These are phyloP conservation scores for Scheffersomyces segobiensis DNA, from an alignment of 1,139 yeast genomes.

Conservation along the genomic window DNA sequence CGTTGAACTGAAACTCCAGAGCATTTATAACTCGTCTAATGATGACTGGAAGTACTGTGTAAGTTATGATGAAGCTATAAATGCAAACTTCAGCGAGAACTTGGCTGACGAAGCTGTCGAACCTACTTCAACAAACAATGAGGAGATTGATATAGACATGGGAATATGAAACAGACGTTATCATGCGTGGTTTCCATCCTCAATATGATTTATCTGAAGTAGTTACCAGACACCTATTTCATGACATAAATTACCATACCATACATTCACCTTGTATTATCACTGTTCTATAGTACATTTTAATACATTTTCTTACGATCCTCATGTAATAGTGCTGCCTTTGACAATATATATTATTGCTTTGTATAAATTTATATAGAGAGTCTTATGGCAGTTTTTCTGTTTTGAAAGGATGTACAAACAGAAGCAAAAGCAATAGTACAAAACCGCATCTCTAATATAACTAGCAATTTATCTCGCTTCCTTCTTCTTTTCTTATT, in stretches of 20 bases:
- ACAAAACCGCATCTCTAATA: neutral
- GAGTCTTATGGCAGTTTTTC: neutral
- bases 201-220: neutral
- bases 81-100: neutral
- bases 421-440: neutral
- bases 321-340: neutral
- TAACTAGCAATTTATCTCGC: neutral
- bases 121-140: neutral
- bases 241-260: too few species aligned
- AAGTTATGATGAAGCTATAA: slow-evolving; percentile 5
- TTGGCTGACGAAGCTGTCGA: neutral
- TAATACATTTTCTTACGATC: neutral
- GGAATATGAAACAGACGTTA: neutral
- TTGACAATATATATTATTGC: too few species aligned
- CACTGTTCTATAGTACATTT: neutral
- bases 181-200: too few species aligned
- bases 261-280: neutral
- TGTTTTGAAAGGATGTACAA: neutral
- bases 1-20: slow-evolving; percentile 34
- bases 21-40: slow-evolving; percentile 37
- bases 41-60: slow-evolving; percentile 40
- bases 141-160: neutral
- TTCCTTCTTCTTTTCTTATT: neutral
- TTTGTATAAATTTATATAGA: too few species aligned
- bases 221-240: neutral